A percentile compares a stretch with the other conserved stretches of the same genome.
Evolutionary conservation across 202 grass and related monocot species (phyloP).

Genomic region (Musa balbisiana): DNA sequence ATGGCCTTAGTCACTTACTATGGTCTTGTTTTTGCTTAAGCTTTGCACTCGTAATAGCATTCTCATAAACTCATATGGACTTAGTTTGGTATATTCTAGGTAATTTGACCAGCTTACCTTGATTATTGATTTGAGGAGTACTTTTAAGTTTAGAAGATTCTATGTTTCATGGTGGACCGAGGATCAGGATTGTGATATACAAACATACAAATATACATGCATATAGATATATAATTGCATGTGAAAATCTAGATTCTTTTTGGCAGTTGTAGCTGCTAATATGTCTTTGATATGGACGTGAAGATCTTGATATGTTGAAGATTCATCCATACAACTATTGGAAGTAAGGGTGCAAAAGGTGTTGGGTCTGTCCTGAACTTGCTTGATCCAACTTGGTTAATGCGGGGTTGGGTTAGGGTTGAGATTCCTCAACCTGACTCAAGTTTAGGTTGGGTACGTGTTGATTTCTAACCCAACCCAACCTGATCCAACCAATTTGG

Average conservation of each 20-base stretch:
- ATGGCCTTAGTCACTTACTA: background rate
- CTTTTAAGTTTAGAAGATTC: background rate
- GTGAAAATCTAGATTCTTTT: background rate
- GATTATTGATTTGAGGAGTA: background rate
- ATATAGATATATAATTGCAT: background rate
- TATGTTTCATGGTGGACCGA: background rate
- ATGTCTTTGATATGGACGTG: background rate
- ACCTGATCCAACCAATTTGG: no score
- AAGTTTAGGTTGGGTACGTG: no score
- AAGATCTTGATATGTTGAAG: background rate
- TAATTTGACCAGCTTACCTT: background rate
- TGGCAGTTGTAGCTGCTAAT: background rate
- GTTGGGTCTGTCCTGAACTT: no score
- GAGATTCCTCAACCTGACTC: no score
- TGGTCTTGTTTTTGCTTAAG: background rate
- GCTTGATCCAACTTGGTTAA: no score
- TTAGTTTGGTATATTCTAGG: background rate
- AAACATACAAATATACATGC: background rate
- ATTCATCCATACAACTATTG: no score
- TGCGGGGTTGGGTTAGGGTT: no score
- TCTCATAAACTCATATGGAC: background rate
- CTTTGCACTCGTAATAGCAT: background rate
- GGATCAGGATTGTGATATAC: background rate
- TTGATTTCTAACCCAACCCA: no score
- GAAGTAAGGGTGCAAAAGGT: no score